Conservation (phyloP, 2,329 filamentous ascomycete genomes). For the Scolecobasidium constrictum region DNA sequence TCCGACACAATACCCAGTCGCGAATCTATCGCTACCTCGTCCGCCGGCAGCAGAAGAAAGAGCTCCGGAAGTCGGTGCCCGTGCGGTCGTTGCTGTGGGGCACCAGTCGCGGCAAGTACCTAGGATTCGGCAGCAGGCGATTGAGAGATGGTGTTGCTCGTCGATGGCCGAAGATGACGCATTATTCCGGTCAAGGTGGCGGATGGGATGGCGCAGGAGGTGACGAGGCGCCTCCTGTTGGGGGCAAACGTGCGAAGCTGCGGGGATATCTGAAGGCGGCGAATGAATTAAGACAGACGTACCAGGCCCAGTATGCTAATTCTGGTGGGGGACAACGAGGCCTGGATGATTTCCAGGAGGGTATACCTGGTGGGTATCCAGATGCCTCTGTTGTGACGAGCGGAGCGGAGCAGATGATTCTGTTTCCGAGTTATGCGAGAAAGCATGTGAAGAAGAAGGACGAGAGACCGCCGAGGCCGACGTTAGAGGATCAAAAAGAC, state of each 20-base stretch:
- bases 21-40: slow-evolving; percentile 67
- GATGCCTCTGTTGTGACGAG: slow-evolving; percentile 70
- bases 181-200: background rate
- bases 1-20: slow-evolving; percentile 62
- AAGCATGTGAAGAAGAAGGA: slow-evolving; percentile 46
- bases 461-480: no score
- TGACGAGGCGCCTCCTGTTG: slow-evolving; percentile 45
- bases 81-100: background rate
- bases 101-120: background rate
- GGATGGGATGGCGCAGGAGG: slow-evolving; percentile 14
- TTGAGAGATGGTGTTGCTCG: slow-evolving; percentile 11
- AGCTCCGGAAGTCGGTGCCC: slow-evolving; percentile 13
- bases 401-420: slow-evolving; percentile 81
- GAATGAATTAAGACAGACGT: slow-evolving; percentile 59
- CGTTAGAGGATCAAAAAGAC: slow-evolving; percentile 33
- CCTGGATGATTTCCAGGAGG: slow-evolving; percentile 30
- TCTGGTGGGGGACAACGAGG: slow-evolving; percentile 34
- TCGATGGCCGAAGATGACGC: slow-evolving; percentile 21
- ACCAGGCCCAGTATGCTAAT: slow-evolving; percentile 44
- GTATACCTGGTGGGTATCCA: slow-evolving; percentile 68
- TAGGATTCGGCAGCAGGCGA: background rate
- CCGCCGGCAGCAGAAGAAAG: slow-evolving; percentile 40
- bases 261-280: slow-evolving; percentile 62
- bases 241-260: slow-evolving; percentile 66
- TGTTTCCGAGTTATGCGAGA: slow-evolving; percentile 91